Evolutionary conservation across 2,329 filamentous ascomycete genomes (phyloP), one percentile per base, ranked within the genome.

Genomic region (Diaporthe helianthi): DNA sequence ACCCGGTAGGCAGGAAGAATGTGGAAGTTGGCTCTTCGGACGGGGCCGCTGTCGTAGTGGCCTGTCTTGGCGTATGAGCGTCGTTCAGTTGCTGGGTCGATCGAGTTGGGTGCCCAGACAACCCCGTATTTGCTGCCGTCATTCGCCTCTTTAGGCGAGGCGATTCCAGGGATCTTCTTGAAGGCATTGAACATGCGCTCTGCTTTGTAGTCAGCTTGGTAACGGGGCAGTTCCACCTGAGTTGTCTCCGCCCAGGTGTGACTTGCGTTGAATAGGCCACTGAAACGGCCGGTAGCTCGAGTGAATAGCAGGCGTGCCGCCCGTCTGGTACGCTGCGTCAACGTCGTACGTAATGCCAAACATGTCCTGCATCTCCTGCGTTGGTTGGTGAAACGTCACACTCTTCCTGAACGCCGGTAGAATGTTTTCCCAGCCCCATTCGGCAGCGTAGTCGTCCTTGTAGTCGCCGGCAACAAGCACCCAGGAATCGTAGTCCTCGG

Each of bases 251-350:
- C n/a, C n/a, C n/a, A n/a, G n/a, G n/a, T 31, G 22, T 33, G 24
- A 29, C 67, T 69, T 65, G 9, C 52, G 41, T 33, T 69, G 67
- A 38, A 61, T 31, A 2, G 67, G 67, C 58, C 60, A 69, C n/a
- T 69, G 67, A n/a, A 55, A 69, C 10, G 67, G 67, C 41, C 55
- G 58, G 8, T 65, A 69, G 67, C 67, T 69, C 19, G 67, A 61
- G 17, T 69, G 67, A 29, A 69, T 46, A 12, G 55, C 47, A 54
- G 55, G 36, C 17, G 58, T 47, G 17, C 52, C 58, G 29, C 67
- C 67, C 58, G 1, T 63, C 58, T 63, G 58, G 36, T 65, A 69
- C 10, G 67, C 67, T 4, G 58, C 58, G 2, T 69, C 67, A 15
- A 65, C 47, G 17, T 69, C 67, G 44, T 53, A 69, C 46, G 67